Conservation (phyloP, 495 filamentous ascomycete species). For the Pyronema omphalodes region DNA sequence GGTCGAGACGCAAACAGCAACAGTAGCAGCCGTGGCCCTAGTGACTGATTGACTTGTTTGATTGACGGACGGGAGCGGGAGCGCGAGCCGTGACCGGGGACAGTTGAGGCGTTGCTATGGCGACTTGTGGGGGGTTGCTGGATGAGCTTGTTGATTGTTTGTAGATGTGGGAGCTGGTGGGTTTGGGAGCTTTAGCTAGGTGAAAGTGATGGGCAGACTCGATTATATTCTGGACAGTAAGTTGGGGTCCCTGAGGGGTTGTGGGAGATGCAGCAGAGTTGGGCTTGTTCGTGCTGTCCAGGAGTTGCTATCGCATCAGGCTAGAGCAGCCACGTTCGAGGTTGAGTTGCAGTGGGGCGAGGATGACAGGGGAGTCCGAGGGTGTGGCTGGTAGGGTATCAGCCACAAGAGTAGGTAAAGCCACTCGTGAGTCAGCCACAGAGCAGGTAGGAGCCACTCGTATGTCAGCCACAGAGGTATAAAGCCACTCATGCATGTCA, state of each 20-base stretch:
- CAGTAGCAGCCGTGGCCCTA: slow-evolving; percentile 1
- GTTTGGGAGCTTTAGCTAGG: neutral
- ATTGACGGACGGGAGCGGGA: slow-evolving; percentile 1
- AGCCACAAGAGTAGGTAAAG: too few species aligned
- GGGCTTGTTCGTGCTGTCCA: neutral
- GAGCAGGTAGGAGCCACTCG: too few species aligned
- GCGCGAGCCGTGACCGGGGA: neutral
- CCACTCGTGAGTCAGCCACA: too few species aligned
- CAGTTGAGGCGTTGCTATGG: neutral
- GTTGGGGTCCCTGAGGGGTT: too few species aligned
- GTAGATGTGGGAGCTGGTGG: neutral
- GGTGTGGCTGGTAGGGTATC: too few species aligned
- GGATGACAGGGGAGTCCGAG: neutral
- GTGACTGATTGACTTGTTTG: neutral
- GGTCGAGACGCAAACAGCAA: neutral
- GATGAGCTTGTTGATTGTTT: neutral
- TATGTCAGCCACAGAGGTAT: too few species aligned
- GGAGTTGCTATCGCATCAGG: neutral
- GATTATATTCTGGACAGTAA: too few species aligned
- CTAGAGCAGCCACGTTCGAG: neutral
- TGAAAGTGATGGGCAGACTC: too few species aligned
- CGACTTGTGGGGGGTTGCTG: neutral
- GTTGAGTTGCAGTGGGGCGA: neutral
- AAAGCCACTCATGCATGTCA: too few species aligned
- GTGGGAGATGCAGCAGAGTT: too few species aligned